phyloP scores from a whole-genome alignment of 2,329 filamentous ascomycete species.

The Helicocarpus griseus region DNA sequence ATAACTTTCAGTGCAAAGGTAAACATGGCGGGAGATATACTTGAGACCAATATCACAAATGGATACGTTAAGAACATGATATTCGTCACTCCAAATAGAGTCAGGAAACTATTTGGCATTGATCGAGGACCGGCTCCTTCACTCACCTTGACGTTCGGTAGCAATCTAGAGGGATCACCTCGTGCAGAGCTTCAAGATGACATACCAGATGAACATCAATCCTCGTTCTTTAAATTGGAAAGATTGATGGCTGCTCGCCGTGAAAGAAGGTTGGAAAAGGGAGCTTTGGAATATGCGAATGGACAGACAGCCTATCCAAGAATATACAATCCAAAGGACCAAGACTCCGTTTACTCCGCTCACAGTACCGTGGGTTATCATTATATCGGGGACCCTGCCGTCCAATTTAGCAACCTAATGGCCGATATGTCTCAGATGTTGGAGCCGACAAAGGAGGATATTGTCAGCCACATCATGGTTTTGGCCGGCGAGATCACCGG shows the following conservation, averaged over 20 bases:
- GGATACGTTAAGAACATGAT: conserved; percentile 48
- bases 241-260: conserved; percentile 32
- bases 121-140: conserved; percentile 11
- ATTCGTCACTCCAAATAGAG: conserved; percentile 39
- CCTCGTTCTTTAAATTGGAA: conserved; percentile 26
- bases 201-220: conserved; percentile 25
- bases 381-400: conserved; percentile 34
- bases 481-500: conserved; percentile 44
- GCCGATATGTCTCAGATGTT: conserved; percentile 28
- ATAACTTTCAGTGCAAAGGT: conserved; percentile 53
- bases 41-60: conserved; percentile 45
- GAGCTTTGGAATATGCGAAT: conserved; percentile 26
- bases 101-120: conserved; percentile 30
- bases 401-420: conserved; percentile 22
- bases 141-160: conserved; percentile 23
- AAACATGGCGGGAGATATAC: conserved; percentile 40
- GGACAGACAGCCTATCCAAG: conserved; percentile 6
- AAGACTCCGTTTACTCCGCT: conserved; percentile 20
- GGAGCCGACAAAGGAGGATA: conserved; percentile 29
- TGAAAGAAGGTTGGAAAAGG: conserved; percentile 27
- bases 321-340: conserved; percentile 18
- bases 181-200: conserved; percentile 18
- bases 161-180: conserved; percentile 15
- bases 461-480: conserved; percentile 45
- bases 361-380: conserved; percentile 23